Evolutionary conservation across 306 rosid genomes (phyloP).

Genomic region (Ammopiptanthus mongolicus): DNA sequence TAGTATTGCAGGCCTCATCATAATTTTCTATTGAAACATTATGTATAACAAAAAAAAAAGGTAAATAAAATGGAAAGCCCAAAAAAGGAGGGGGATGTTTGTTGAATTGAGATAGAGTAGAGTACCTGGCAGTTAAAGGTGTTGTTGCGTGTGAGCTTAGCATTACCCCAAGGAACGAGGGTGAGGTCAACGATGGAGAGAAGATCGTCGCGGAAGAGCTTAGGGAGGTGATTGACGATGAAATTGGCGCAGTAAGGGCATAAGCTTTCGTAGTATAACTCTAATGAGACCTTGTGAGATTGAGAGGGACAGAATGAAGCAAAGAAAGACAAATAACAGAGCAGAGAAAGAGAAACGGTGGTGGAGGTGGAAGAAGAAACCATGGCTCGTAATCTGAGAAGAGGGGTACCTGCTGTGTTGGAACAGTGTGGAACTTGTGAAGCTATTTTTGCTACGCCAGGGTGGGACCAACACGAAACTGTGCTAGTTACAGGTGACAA

Average conservation of each 20-base stretch:
- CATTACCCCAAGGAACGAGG: constrained; percentile 89
- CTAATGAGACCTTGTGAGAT: constrained; percentile 57
- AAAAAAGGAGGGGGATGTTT: background rate
- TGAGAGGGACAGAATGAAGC: constrained; percentile 29
- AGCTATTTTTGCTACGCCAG: background rate
- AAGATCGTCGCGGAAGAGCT: constrained; percentile 59
- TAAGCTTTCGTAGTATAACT: constrained; percentile 70
- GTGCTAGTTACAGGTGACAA: too few species aligned
- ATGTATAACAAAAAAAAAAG: background rate
- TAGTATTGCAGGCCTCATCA: too few species aligned
- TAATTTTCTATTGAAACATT: background rate
- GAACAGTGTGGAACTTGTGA: background rate
- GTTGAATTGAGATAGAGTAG: background rate
- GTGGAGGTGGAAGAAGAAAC: background rate
- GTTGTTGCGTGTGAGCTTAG: constrained; percentile 46
- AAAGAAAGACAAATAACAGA: constrained; percentile 23
- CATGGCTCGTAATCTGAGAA: constrained; percentile 32
- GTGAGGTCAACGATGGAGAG: constrained; percentile 62
- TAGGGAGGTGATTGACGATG: constrained; percentile 50
- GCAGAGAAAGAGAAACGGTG: background rate
- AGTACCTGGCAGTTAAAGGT: constrained; percentile 76
- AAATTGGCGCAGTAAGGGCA: constrained; percentile 76
- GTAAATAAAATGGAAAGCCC: background rate
- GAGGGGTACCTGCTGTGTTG: background rate
- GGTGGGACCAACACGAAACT: background rate